These are phyloP conservation scores for Stagonosporopsis cucurbitacearum DNA, from an alignment of 2,329 filamentous ascomycete genomes.

Conservation along the genomic window DNA sequence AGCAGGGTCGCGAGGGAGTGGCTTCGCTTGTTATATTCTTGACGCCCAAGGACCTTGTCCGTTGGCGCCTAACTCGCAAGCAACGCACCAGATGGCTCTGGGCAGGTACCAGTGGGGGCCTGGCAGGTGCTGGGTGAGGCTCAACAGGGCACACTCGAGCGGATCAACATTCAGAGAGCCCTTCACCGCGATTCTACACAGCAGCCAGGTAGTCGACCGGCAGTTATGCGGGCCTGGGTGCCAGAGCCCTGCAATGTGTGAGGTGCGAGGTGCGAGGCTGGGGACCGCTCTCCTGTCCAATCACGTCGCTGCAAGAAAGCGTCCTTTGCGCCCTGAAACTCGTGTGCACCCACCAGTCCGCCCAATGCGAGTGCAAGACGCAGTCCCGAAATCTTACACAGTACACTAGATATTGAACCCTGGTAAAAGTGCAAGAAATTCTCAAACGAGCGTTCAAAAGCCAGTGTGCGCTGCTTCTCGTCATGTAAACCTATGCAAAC, in stretches of 20 bases:
- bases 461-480: slow-evolving; percentile 24
- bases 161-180: slow-evolving; percentile 20
- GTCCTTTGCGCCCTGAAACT: slow-evolving; percentile 14
- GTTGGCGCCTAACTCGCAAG: slow-evolving; percentile 35
- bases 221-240: slow-evolving; percentile 24
- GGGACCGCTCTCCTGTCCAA: slow-evolving; percentile 9
- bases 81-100: slow-evolving; percentile 6
- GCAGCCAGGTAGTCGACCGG: too few relatives aligned
- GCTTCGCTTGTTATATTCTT: slow-evolving; percentile 27
- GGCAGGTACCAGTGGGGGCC: slow-evolving; percentile 19
- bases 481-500: slow-evolving; percentile 26
- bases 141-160: slow-evolving; percentile 26
- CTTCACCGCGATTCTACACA: slow-evolving; percentile 5
- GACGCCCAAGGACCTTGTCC: slow-evolving; percentile 38
- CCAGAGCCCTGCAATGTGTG: slow-evolving; percentile 22
- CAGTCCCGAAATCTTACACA: slow-evolving; percentile 18
- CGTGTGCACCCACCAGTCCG: slow-evolving; percentile 8
- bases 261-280: slow-evolving; percentile 7
- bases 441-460: slow-evolving; percentile 22
- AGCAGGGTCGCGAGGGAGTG: slow-evolving; percentile 9
- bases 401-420: too few relatives aligned
- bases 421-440: too few relatives aligned
- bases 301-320: slow-evolving; percentile 7
- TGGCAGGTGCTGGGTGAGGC: slow-evolving; percentile 18
- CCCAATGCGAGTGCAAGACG: slow-evolving; percentile 19